Evolutionary conservation across 106 monocot species (phyloP), one percentile per base, ranked within the genome.

Genomic region (Agapanthus africanus): DNA sequence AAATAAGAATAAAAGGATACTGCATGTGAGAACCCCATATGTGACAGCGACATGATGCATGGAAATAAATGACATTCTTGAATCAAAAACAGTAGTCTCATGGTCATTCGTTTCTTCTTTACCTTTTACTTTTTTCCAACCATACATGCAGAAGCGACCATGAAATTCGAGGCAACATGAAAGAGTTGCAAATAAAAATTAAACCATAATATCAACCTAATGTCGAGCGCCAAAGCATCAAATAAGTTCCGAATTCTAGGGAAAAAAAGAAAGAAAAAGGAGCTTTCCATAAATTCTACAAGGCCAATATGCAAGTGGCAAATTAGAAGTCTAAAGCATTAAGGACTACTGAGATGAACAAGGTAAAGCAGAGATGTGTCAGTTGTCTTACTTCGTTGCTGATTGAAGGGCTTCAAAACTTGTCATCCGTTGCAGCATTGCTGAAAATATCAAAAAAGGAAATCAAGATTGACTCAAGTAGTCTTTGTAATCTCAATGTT

Each of bases 391-490:
- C 95, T 92, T 97, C 71, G 86, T 86, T 74, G 91, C 95, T 59
- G 91, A 88, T 16, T 84, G 91, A 68, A 97, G 86, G 40, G 95
- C 88, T 77, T 97, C 95, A 84, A 97, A 89, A 70, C 91, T 97
- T 46, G 81, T 79, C 18, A 80, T 59, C 21, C 91, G 86, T 0
- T 70, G 85, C 61, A 97, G 73, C 68, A 89, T 88, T 71, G 91
- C 95, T 97, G 91, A 74, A 69, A 86, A 28, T 41, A 68, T 27
- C 19, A 60, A 40, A 13, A 21, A 41, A 5, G 14, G n/a, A 66
- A 40, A 18, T 62, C 42, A 16, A 44, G 4, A 26, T 21, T 42
- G 3, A 35, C 25, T 30, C 34, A 28, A 31, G 1, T 44, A 28
- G 30, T 4, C n/a, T n/a, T n/a, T 44, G 42, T 39, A 66, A 44